phyloP scores from a whole-genome alignment of 139 green algal species.

The Volvox reticuliferus region DNA sequence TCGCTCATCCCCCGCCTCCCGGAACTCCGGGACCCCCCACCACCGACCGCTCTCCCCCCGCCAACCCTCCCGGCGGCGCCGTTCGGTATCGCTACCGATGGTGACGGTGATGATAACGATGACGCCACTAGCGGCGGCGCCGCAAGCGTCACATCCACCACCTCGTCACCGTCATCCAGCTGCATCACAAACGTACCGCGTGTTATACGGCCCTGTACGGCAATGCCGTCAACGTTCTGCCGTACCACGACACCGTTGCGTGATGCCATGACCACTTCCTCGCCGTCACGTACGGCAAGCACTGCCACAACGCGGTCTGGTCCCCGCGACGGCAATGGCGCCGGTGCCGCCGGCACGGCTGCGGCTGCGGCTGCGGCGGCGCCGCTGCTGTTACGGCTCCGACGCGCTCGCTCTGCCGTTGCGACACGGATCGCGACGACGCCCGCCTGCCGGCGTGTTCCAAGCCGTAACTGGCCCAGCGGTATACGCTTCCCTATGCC shows the following conservation, averaged over 20 bases:
- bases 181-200: conserved; percentile 8
- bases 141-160: not conserved
- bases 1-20: too few relatives aligned
- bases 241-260: conserved; percentile 25
- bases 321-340: not conserved
- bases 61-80: too few relatives aligned
- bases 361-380: not conserved
- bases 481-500: conserved; percentile 66
- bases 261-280: conserved; percentile 26
- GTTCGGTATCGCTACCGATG: too few relatives aligned
- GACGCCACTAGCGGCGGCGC: not conserved
- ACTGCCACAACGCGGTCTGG: conserved; percentile 17
- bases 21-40: too few relatives aligned
- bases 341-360: not conserved
- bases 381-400: not conserved
- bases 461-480: conserved; percentile 54
- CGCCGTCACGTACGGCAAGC: conserved; percentile 26
- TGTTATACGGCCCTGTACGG: not conserved
- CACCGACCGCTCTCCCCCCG: too few relatives aligned
- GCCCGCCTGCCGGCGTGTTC: conserved; percentile 50
- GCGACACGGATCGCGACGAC: conserved; percentile 1
- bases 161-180: conserved; percentile 24
- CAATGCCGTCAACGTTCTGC: not conserved
- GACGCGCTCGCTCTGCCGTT: not conserved
- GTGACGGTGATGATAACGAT: too few relatives aligned